These are phyloP conservation scores for Poa pratensis DNA, from an alignment of 176 grass and related monocot genomes.

Conservation along the genomic window DNA sequence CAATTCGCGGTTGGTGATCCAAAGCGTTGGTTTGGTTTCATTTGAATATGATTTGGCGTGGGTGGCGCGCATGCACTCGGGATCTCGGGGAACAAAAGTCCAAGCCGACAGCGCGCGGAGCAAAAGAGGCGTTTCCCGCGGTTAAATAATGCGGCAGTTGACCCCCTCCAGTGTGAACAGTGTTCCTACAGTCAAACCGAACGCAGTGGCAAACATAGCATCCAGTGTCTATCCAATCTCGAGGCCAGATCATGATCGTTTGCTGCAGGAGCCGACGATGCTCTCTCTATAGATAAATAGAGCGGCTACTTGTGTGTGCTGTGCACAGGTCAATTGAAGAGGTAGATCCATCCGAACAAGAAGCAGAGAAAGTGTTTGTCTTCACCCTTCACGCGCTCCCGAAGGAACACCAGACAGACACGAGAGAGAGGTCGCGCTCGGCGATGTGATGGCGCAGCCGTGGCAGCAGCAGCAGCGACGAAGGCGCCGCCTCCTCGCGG, in stretches of 20 bases:
- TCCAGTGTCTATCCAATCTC: no score
- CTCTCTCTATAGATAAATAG: neutral
- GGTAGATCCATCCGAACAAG: neutral
- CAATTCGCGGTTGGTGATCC: conserved; percentile 8
- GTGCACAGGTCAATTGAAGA: conserved; percentile 34
- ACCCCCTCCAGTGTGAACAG: neutral
- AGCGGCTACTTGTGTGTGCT: neutral
- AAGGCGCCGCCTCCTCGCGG: neutral
- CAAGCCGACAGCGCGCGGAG: conserved; percentile 22
- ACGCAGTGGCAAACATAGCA: neutral
- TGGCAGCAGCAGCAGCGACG: conserved; percentile 1
- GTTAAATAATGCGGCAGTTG: conserved; percentile 21
- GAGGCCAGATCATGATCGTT: neutral
- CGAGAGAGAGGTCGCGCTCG: neutral
- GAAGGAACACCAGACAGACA: no score
- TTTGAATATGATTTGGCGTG: neutral
- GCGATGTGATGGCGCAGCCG: conserved; percentile 43
- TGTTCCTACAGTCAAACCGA: neutral
- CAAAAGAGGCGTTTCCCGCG: neutral
- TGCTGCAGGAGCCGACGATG: neutral
- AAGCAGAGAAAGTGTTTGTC: neutral
- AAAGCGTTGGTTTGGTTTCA: neutral
- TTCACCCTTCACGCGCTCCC: neutral
- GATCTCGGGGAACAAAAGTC: conserved; percentile 49
- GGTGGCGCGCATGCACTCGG: neutral